Conservation (phyloP, 148 eudicot genomes). For the Rhododendron ovatum region DNA sequence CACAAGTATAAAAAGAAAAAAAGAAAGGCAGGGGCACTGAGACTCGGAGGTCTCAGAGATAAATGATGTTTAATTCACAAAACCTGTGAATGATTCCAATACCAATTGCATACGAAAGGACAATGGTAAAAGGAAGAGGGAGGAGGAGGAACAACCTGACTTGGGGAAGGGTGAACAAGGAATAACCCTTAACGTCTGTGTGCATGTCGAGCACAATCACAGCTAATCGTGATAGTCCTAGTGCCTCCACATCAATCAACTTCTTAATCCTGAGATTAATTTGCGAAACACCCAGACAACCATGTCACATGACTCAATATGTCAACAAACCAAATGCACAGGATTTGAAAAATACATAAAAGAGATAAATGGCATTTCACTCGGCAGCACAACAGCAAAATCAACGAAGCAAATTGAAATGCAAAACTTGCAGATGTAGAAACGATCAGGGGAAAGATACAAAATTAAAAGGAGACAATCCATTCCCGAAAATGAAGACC, state of each 20-base stretch:
- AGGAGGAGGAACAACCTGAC: constrained; percentile 53
- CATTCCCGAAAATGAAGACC: background rate
- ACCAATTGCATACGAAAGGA: background rate
- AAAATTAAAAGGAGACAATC: background rate
- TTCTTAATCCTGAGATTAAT: constrained; percentile 74
- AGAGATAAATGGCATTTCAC: background rate
- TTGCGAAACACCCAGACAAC: background rate
- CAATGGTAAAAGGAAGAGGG: background rate
- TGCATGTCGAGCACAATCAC: constrained; percentile 79
- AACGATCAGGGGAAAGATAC: background rate
- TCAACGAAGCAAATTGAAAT: background rate
- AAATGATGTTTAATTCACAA: background rate
- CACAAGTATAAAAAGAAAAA: background rate
- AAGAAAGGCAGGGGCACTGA: background rate
- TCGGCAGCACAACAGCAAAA: background rate
- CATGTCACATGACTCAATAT: background rate
- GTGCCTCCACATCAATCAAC: constrained; percentile 74
- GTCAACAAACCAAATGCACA: background rate
- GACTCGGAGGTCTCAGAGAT: background rate
- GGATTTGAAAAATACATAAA: background rate
- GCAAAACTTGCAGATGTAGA: background rate
- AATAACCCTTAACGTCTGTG: constrained; percentile 86
- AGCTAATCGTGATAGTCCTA: constrained; percentile 62
- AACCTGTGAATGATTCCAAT: background rate
- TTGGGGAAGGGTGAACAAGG: constrained; percentile 83